Evolutionary conservation across 176 grass and related monocot genomes (phyloP).

Genomic region (Cenchrus americanus): DNA sequence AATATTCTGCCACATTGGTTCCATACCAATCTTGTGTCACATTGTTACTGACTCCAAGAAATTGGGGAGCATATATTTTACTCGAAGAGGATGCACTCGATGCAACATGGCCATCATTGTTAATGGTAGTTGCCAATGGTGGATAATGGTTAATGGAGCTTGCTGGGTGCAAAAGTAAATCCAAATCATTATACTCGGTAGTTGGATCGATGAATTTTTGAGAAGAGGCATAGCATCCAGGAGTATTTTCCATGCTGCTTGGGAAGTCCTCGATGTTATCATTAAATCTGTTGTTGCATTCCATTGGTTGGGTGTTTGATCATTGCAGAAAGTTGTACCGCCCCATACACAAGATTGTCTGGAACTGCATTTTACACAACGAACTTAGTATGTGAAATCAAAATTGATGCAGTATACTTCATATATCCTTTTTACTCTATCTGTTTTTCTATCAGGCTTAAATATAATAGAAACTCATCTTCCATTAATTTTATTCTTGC

Average conservation of each 20-base stretch:
- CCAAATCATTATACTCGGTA: neutral
- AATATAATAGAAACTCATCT: neutral
- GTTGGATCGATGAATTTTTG: neutral
- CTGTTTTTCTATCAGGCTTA: neutral
- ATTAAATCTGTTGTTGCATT: neutral
- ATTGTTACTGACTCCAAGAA: neutral
- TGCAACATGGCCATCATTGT: neutral
- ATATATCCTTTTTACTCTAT: neutral
- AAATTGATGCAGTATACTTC: neutral
- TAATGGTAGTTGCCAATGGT: neutral
- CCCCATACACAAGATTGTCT: constrained; percentile 11
- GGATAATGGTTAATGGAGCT: constrained; percentile 15
- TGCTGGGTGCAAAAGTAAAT: constrained; percentile 17
- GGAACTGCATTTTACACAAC: constrained; percentile 24
- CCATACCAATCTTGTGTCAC: neutral
- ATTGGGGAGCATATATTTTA: neutral
- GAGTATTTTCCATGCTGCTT: constrained; percentile 2
- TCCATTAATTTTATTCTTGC: neutral
- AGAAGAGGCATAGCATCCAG: neutral
- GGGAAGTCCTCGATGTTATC: neutral
- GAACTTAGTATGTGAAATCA: neutral
- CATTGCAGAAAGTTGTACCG: neutral
- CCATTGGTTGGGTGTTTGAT: constrained; percentile 18
- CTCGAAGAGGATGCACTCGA: neutral
- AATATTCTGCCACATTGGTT: neutral